Evolutionary conservation across 805 yeast species (phyloP).

Genomic region (Pichia paraexigua): DNA sequence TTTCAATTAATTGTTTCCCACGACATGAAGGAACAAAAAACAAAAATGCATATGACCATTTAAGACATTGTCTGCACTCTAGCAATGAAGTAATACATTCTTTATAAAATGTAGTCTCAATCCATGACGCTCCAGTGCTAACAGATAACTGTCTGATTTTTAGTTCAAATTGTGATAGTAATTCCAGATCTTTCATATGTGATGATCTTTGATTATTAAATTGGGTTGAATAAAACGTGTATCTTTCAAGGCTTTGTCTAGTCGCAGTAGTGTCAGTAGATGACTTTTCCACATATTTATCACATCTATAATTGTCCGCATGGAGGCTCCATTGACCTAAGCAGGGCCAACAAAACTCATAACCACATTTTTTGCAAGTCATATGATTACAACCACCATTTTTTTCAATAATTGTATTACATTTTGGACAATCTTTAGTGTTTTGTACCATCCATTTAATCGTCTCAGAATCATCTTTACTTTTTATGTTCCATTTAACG

Average conservation of each 20-base stretch:
- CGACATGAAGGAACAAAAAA: constrained; percentile 48
- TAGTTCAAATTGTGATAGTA: constrained; percentile 54
- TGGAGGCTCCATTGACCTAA: constrained; percentile 68
- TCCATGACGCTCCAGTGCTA: constrained; percentile 64
- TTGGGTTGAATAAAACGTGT: constrained; percentile 66
- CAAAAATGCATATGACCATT: constrained; percentile 87
- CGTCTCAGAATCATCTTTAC: constrained; percentile 83
- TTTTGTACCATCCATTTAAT: constrained; percentile 78
- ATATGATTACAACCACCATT: constrained; percentile 98
- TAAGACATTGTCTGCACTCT: constrained; percentile 64
- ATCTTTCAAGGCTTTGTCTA: constrained; percentile 40
- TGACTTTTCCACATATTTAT: constrained; percentile 38
- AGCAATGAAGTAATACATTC: constrained; percentile 61
- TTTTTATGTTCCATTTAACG: constrained; percentile 65
- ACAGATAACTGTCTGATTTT: constrained; percentile 62
- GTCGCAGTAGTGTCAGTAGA: constrained; percentile 35
- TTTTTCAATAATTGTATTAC: constrained; percentile 75
- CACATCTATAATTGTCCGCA: constrained; percentile 57
- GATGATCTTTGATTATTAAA: constrained; percentile 73
- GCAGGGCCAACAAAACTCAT: constrained; percentile 94
- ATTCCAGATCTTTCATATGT: constrained; percentile 58
- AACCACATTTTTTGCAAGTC: constrained; percentile 70
- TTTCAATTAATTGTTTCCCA: constrained; percentile 55
- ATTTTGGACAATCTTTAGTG: constrained; percentile 81
- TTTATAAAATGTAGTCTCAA: constrained; percentile 75